Base-by-base conservation (phyloP, 345 rosid species). In the Anastatica hierochuntica region DNA sequence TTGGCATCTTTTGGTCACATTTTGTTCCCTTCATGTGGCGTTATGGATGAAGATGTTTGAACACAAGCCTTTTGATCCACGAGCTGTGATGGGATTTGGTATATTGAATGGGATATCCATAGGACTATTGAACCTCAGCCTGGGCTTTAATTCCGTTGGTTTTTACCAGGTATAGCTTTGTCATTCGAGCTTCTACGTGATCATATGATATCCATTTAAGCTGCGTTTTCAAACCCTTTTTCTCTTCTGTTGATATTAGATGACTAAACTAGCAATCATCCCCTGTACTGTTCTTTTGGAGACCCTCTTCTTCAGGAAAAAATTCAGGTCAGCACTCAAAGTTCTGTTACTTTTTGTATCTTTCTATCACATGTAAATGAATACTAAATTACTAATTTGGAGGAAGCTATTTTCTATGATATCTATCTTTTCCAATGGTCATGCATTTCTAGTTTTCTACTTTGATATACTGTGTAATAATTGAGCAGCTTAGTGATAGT, bases 51-150 rank as follows among this genome's bases (percentile, higher is more conserved):
- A 94, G 62, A 72, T 83, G 74, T 94, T 94, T 65, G 99, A 94
- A 56, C 99, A 88, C 80, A 94, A 94, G 81, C 99, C 99, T 74
- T 94, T 94, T 70, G 99, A 94, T 74, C 78, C 97, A 24, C 77
- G 97, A 76, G 95, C 94, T 62, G 99, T 94, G 29, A 94, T 88
- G 97, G 99, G 99, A 56, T 94, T 94, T 82, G 99, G 99, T 60
- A 77, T 94, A 48, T 69, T 94, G 49, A 94, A 94, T 76, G 99
- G 99, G 27, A 88, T 85, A 59, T 94, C 99, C 35, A 94, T 94
- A 42, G 99, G 99, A 37, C 83, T 94, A 54, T 57, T 94, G 69
- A 94, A 94, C 77, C 99, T 94, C 58, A 88, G 99, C 72, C 69
- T 94, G 80, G 99, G 99, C 23, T 94, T 94, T 75, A 94, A 94